phyloP scores from a whole-genome alignment of 1,284 basidiomycete species.

The Ustilago lituana region DNA sequence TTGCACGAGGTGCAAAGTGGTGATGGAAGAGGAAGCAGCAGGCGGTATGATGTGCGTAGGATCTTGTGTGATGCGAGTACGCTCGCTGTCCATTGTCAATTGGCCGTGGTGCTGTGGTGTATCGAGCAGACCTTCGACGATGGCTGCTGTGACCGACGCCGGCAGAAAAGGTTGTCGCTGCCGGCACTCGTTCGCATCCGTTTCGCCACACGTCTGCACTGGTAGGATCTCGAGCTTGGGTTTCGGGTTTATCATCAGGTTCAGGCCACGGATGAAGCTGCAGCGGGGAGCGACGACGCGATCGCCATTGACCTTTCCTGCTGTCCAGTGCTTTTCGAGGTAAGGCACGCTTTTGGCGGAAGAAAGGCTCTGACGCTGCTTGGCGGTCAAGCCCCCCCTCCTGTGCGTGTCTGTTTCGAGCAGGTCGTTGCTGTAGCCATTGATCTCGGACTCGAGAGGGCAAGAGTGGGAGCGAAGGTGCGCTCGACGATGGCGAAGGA shows the following conservation, averaged over 20 bases:
- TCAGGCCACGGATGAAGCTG: conserved; percentile 30
- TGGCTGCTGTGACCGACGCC: background rate
- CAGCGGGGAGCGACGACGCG: conserved; percentile 32
- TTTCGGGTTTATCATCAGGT: conserved; percentile 32
- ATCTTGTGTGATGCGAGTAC: conserved; percentile 8
- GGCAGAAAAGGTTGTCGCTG: background rate
- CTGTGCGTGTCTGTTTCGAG: background rate
- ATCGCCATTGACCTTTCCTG: conserved; percentile 33
- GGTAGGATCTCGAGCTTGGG: conserved; percentile 45
- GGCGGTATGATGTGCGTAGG: background rate
- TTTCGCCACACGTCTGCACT: too few species aligned
- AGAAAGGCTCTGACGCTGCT: conserved; percentile 10
- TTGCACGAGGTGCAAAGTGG: background rate
- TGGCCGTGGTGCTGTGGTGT: background rate
- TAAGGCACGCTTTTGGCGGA: conserved; percentile 33
- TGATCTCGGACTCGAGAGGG: conserved; percentile 19
- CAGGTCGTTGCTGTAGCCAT: conserved; percentile 15
- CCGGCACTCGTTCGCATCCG: too few species aligned
- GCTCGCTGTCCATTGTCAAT: conserved; percentile 8
- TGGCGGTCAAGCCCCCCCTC: background rate
- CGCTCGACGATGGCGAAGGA: conserved; percentile 10
- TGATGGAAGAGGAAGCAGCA: background rate
- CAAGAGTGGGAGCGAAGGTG: conserved; percentile 20
- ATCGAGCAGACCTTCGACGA: conserved; percentile 11
- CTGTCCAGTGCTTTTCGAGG: conserved; percentile 33